phyloP scores from a whole-genome alignment of 306 rosid species.

The Prunus armeniaca region DNA sequence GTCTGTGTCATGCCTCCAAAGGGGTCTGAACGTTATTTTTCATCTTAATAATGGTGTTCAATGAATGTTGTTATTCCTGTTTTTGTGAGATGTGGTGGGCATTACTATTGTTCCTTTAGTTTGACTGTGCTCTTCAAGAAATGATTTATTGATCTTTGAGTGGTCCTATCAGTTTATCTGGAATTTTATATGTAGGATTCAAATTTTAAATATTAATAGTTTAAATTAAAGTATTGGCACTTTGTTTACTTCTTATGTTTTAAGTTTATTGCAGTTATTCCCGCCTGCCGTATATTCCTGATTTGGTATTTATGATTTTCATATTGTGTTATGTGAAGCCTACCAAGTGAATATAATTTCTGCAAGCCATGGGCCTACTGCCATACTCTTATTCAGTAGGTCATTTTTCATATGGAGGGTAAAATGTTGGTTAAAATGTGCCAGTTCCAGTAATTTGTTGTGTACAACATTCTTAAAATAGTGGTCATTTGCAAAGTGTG shows the following conservation, averaged over 20 bases:
- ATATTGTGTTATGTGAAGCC: background rate
- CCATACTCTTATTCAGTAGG: background rate
- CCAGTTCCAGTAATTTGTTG: slow-evolving; percentile 8
- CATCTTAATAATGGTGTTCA: background rate
- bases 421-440: background rate
- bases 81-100: background rate
- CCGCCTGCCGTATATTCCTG: background rate
- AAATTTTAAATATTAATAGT: background rate
- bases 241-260: background rate
- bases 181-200: background rate
- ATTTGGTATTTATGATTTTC: background rate
- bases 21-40: background rate
- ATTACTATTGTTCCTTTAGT: background rate
- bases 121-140: background rate
- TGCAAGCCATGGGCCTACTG: too few relatives aligned
- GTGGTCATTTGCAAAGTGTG: background rate
- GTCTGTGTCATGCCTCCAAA: background rate
- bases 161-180: too few relatives aligned
- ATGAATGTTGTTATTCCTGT: background rate
- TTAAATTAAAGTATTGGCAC: background rate
- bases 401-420: background rate
- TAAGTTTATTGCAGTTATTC: background rate
- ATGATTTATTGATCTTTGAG: too few relatives aligned
- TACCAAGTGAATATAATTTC: background rate
- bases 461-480: background rate